Base-by-base conservation (phyloP, 805 yeast genomes). In the Yamadazyma akitaensis region DNA sequence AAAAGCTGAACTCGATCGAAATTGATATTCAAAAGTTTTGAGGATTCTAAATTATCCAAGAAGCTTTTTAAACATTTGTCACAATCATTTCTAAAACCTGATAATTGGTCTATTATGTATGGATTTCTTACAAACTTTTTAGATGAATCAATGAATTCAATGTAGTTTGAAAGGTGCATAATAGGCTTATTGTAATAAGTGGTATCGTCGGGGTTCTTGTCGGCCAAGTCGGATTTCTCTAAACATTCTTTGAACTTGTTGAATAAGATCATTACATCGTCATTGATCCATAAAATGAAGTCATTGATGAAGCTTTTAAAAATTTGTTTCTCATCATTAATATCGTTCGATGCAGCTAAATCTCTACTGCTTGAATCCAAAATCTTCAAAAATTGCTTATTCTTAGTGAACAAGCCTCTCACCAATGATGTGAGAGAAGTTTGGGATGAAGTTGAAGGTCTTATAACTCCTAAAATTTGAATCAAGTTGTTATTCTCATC, bases 341-440 rank as follows among this genome's bases (percentile, higher is more conserved):
- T 31, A 17, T 48, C 58, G 12, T 46, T 37, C 2, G 44, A 21
- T 2, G 26, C 8, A 14, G 41, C 52, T 26, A 52, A 43, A 13
- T 18, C 8, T 16, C 36, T 41, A 2, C 35, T 12, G 13, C 38
- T 39, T 14, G 17, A 18, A 25, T 41, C 40, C n/a, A 52, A 37
- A 13, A 50, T 31, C 14, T 48, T 48, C 40, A 50, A 48, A 10
- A 52, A 42, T 13, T 40, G 43, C 25, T 52, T 52, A 54, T 70
- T 71, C 47, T 64, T 65, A 32, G 77, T 72, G 55, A 65, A 65
- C 34, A 71, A 55, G 1, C 76, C 77, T 39, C 77, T 55, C 5
- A 66, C 60, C 16, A 71, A 51, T 12, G 73, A 56, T 3, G 68
- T 59, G 10, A 68, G 37, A 35, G 66, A 59, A 26, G 59, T 50